These are phyloP conservation scores for Dryas integrifolia DNA, from an alignment of 331 rosid species.

Conservation along the genomic window DNA sequence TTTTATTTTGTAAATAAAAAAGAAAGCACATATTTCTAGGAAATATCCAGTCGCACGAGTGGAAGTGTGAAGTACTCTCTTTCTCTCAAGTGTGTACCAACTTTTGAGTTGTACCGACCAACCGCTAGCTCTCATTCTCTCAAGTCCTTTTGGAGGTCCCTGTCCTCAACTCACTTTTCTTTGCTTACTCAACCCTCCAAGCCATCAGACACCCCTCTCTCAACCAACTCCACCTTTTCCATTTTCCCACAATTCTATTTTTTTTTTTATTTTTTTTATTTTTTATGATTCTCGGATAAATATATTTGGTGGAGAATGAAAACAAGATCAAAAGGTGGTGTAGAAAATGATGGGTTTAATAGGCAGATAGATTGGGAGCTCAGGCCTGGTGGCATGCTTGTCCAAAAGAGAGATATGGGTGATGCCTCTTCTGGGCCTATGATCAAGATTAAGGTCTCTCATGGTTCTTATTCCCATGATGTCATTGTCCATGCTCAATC, in stretches of 20 bases:
- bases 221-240: conserved; percentile 25
- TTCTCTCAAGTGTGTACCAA: conserved; percentile 5
- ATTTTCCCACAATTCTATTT: conserved; percentile 24
- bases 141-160: conserved; percentile 35
- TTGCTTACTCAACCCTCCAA: conserved; percentile 43
- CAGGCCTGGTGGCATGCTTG: conserved; percentile 81
- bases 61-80: neutral
- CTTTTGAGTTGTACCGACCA: conserved; percentile 33
- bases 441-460: conserved; percentile 52
- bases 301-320: conserved; percentile 40
- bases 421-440: conserved; percentile 45
- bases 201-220: conserved; percentile 18
- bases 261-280: conserved; percentile 3
- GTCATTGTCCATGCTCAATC: conserved; percentile 51
- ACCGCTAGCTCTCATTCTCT: conserved; percentile 29
- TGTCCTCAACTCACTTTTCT: conserved; percentile 39
- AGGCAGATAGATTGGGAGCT: conserved; percentile 68
- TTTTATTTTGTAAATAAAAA: no score
- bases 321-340: conserved; percentile 36
- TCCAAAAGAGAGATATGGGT: conserved; percentile 56
- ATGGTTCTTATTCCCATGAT: conserved; percentile 47
- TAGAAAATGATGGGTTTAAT: conserved; percentile 20
- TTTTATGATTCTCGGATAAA: conserved; percentile 21
- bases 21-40: no score
- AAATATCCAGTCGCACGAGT: neutral